A percentile compares a stretch with the other conserved stretches of the same genome.
phyloP scores from a whole-genome alignment of 441 rosid genomes.

The Adansonia madagascariensis region DNA sequence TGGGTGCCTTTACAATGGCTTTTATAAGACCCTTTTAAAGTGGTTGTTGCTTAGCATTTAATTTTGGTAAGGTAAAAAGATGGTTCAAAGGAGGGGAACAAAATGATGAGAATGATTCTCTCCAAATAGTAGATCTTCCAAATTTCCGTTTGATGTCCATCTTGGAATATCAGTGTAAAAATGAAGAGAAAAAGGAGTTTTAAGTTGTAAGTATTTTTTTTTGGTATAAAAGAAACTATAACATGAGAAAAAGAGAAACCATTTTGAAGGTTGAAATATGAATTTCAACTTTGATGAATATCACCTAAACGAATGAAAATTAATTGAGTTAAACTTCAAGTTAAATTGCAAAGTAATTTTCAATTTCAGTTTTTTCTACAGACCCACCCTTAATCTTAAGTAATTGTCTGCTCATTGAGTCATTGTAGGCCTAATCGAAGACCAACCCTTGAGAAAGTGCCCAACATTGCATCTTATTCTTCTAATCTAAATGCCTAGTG shows the following conservation, averaged over 20 bases:
- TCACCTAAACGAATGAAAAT: too few relatives aligned
- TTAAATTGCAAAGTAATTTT: background rate
- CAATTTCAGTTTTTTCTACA: background rate
- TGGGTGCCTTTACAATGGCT: conserved; percentile 26
- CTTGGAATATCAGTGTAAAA: background rate
- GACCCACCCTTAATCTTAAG: too few relatives aligned
- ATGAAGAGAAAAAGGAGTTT: too few relatives aligned
- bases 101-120: conserved; percentile 24
- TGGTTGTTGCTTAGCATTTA: conserved; percentile 30
- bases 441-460: background rate
- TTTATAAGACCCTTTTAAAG: conserved; percentile 39
- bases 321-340: too few relatives aligned
- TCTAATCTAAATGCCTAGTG: background rate
- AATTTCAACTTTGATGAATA: too few relatives aligned
- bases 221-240: too few relatives aligned
- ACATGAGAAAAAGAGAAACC: too few relatives aligned
- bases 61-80: conserved; percentile 18
- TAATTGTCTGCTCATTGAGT: too few relatives aligned
- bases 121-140: background rate
- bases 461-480: background rate
- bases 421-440: background rate
- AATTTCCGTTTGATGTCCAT: conserved; percentile 22
- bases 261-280: too few relatives aligned
- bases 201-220: too few relatives aligned
- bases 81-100: conserved; percentile 12